Evolutionary conservation across 257 asterid species (phyloP).

Genomic region (Lycium ferocissimum): DNA sequence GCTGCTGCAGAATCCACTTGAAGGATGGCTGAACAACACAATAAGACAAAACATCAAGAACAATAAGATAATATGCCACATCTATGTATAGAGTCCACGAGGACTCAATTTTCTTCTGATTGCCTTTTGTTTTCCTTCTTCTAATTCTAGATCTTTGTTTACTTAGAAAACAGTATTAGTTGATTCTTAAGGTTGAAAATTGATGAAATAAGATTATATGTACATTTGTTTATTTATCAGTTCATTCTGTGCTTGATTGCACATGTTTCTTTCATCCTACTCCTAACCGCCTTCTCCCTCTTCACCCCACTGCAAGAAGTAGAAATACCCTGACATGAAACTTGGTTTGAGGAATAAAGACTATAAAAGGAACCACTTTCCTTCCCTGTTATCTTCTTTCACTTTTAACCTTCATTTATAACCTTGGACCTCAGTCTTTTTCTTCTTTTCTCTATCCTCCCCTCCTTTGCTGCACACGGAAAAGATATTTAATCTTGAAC

Average conservation of each 20-base stretch:
- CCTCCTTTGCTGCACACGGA: neutral
- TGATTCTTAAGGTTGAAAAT: neutral
- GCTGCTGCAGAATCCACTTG: neutral
- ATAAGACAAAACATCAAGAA: slow-evolving; percentile 39
- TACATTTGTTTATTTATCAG: too few relatives aligned
- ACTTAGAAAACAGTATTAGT: too few relatives aligned
- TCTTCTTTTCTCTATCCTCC: neutral
- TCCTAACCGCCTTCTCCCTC: too few relatives aligned
- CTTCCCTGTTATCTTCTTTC: neutral
- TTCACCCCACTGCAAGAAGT: too few relatives aligned
- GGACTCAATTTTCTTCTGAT: neutral
- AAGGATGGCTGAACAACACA: slow-evolving; percentile 56
- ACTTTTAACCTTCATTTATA: neutral
- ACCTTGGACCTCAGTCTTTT: neutral
- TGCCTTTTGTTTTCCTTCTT: neutral
- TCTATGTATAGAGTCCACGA: too few relatives aligned
- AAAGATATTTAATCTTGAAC: neutral
- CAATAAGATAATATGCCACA: slow-evolving; percentile 20
- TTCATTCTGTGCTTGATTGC: too few relatives aligned
- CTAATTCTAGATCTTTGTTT: too few relatives aligned
- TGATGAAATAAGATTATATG: too few relatives aligned
- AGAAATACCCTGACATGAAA: too few relatives aligned
- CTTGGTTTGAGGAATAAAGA: too few relatives aligned
- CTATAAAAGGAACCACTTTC: too few relatives aligned
- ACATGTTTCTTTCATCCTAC: too few relatives aligned